A percentile compares a stretch with the other conserved stretches of the same genome.
Conservation (phyloP, 768 basidiomycete species). For the Polyporus arcularius region DNA sequence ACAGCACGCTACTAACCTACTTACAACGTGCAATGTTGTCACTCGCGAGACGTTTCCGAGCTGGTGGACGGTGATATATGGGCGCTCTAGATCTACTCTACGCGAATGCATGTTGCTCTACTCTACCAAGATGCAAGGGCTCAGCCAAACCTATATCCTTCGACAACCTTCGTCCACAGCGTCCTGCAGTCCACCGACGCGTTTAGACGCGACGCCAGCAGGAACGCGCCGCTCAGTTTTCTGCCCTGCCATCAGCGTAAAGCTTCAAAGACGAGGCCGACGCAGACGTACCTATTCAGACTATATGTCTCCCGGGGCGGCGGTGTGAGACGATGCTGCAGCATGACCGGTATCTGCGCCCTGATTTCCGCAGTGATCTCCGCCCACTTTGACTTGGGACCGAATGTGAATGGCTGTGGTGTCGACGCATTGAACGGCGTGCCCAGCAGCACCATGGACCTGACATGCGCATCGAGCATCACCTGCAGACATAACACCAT, state of each 20-base stretch:
- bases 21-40: too few species aligned
- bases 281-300: slow-evolving; percentile 68
- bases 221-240: slow-evolving; percentile 81
- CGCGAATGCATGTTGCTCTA: background rate
- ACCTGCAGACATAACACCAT: slow-evolving; percentile 39
- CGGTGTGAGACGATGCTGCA: slow-evolving; percentile 84
- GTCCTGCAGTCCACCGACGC: slow-evolving; percentile 72
- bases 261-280: background rate
- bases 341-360: slow-evolving; percentile 85
- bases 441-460: slow-evolving; percentile 82
- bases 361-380: slow-evolving; percentile 78
- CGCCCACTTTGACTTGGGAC: slow-evolving; percentile 61
- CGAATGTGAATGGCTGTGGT: slow-evolving; percentile 79
- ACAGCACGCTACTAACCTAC: too few species aligned
- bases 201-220: slow-evolving; percentile 73
- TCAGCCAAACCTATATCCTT: slow-evolving; percentile 34
- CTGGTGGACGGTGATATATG: too few species aligned
- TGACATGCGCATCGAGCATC: slow-evolving; percentile 87
- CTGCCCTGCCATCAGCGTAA: slow-evolving; percentile 33
- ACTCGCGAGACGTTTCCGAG: too few species aligned
- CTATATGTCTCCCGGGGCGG: slow-evolving; percentile 95
- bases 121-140: background rate
- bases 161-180: slow-evolving; percentile 74
- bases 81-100: background rate
- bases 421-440: slow-evolving; percentile 75